Base-by-base conservation (phyloP, 352 stramenopile species). In the Phytophthora ohioensis region DNA sequence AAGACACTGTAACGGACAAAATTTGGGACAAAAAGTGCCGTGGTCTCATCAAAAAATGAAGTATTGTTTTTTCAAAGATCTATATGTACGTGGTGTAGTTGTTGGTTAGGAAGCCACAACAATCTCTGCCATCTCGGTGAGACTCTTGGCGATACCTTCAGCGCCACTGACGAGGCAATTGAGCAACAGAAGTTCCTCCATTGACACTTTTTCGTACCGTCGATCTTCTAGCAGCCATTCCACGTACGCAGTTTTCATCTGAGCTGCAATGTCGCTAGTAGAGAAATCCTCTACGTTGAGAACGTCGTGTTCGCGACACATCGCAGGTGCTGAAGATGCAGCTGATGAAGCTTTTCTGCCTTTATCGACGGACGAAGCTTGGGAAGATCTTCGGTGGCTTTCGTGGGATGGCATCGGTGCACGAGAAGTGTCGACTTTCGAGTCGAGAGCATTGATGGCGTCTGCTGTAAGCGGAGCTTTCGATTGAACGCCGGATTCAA, bases 1-100 rank as follows among this genome's bases (percentile, higher is more conserved):
- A 87, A 86, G 60, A 79, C 52, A 12, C 39, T 83, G 30, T 85
- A 65, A 75, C 34, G 34, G 17, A 5, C 13, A 11, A 9, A 4
- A 31, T n/a, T 46, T 8, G 41, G 21, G 41, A n/a, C 41, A 4
- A 1, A 21, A 46, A 46, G 21, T 21, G 10, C 10, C 41, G 21
- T 31, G 38, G 11, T 31, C 35, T 62, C 38, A 62, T 52, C 17
- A 57, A 48, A 66, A 59, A 57, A 62, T 47, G 32, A 45, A 71
- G 15, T 57, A 13, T 45, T 47, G 41, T 27, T 56, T 55, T 10
- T 15, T 48, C 32, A 64, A 57, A 56, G 21, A 54, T 61, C 41
- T 62, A 54, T 59, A 41, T 54, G 36, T 43, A 53, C 30, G 47
- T 30, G 38, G 10, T 6, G 11, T 15, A 5, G 45, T 15, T 49